Conservation (phyloP, 2,329 filamentous ascomycete species). For the Fusarium piperis region DNA sequence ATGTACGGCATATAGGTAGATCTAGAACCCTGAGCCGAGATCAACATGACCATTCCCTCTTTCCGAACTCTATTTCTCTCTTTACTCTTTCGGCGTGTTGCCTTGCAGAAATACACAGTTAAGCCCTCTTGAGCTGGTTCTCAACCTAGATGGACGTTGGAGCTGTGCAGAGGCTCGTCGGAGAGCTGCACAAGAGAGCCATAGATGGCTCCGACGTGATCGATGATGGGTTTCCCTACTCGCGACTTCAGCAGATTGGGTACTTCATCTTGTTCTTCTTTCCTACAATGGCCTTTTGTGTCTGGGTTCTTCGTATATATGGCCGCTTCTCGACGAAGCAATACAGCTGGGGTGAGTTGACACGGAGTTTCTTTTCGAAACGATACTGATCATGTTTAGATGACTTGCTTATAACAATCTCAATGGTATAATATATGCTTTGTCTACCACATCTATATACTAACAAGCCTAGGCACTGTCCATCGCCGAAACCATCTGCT, state of each 20-base stretch:
- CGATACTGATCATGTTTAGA: conserved; percentile 13
- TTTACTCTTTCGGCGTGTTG: not conserved
- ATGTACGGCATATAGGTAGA: conserved; percentile 3
- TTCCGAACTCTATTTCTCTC: not conserved
- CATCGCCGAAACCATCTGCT: conserved; percentile 24
- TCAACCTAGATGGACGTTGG: conserved; percentile 21
- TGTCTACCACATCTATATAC: not conserved
- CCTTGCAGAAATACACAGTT: not conserved
- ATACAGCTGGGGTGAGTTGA: conserved; percentile 21
- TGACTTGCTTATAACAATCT: conserved; percentile 21
- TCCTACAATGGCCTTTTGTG: conserved; percentile 14
- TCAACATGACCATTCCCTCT: not conserved
- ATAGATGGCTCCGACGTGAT: not conserved
- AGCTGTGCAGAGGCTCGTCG: conserved; percentile 1
- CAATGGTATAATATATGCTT: conserved; percentile 9
- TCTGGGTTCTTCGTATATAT: conserved; percentile 23
- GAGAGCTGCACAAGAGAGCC: conserved; percentile 11
- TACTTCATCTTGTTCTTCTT: conserved; percentile 34
- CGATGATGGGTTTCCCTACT: conserved; percentile 21
- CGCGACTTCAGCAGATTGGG: conserved; percentile 24
- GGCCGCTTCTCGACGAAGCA: conserved; percentile 26
- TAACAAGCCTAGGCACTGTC: conserved; percentile 14
- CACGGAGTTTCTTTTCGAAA: not conserved
- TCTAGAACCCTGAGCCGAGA: conserved; percentile 1
- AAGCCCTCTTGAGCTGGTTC: conserved; percentile 4